A percentile compares a stretch with the other conserved stretches of the same genome.
Evolutionary conservation across 352 stramenopile genomes (phyloP).

Genomic region (Phytophthora niederhauseri): DNA sequence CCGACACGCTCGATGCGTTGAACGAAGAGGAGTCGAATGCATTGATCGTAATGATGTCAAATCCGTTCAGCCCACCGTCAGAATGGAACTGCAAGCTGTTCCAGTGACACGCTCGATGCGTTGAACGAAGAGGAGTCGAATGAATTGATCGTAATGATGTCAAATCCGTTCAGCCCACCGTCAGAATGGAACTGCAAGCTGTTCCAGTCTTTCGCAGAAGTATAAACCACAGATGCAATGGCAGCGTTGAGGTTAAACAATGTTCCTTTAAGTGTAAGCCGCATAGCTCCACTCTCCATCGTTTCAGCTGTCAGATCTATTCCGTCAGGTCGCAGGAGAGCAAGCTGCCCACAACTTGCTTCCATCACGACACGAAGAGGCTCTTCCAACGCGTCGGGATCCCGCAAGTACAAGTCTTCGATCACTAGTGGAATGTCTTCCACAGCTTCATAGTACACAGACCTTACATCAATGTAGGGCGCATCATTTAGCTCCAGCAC

Average conservation of each 20-base stretch:
- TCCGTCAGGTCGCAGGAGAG: conserved; percentile 31
- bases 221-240: conserved; percentile 54
- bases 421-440: conserved; percentile 67
- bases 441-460: conserved; percentile 50
- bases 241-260: conserved; percentile 52
- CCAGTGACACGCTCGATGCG: conserved; percentile 73
- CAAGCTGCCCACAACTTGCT: conserved; percentile 43
- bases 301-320: conserved; percentile 20
- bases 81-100: conserved; percentile 56
- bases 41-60: conserved; percentile 51
- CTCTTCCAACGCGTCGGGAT: conserved; percentile 45
- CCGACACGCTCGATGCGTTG: conserved; percentile 41
- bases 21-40: conserved; percentile 44
- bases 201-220: conserved; percentile 70
- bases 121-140: conserved; percentile 48
- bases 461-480: conserved; percentile 47
- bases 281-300: conserved; percentile 7
- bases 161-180: conserved; percentile 45
- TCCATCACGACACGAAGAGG: conserved; percentile 40
- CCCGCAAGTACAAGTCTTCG: conserved; percentile 44
- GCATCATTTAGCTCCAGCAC: conserved; percentile 70
- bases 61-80: conserved; percentile 41
- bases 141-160: conserved; percentile 48
- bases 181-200: conserved; percentile 44
- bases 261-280: conserved; percentile 41